A percentile compares a stretch with the other conserved stretches of the same genome.
Conservation (phyloP, 1,284 basidiomycete genomes). For the Microbotryum lychnidis-dioicae region DNA sequence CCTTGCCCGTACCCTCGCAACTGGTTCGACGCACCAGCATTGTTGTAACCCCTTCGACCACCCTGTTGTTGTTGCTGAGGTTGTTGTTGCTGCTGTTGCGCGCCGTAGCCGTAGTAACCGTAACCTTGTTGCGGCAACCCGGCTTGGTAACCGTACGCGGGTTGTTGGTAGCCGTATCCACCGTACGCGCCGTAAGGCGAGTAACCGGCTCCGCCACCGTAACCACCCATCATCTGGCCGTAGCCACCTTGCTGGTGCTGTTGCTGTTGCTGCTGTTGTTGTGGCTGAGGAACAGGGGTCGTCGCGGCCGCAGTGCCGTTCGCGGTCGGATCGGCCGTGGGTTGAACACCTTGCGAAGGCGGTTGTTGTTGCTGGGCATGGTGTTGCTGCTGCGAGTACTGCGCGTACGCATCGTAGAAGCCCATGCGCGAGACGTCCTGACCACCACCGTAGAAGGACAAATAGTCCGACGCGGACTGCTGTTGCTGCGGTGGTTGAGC, state of each 20-base stretch:
- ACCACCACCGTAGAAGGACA: constrained; percentile 23
- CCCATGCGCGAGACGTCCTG: constrained; percentile 21
- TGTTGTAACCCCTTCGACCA: constrained; percentile 1
- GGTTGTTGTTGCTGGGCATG: constrained; percentile 15
- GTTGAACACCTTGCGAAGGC: not conserved
- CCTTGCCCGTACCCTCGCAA: not conserved
- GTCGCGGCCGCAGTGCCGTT: no score
- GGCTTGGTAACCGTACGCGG: no score
- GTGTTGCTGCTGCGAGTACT: constrained; percentile 8
- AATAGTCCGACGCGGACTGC: constrained; percentile 23
- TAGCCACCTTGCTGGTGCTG: no score
- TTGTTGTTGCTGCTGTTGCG: constrained; percentile 18
- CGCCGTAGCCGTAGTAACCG: constrained; percentile 14
- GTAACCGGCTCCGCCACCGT: no score
- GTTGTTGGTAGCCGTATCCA: no score
- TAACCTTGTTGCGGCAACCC: no score
- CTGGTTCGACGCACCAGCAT: constrained; percentile 2
- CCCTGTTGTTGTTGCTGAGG: constrained; percentile 1
- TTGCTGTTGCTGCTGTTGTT: no score
- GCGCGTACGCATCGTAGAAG: constrained; percentile 30
- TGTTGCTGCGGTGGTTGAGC: constrained; percentile 13
- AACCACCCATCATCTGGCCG: no score
- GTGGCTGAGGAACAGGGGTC: no score
- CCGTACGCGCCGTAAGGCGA: no score
- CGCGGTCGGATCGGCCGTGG: no score